Percentiles rank a stretch among this genome's conserved stretches.
phyloP scores from a whole-genome alignment of 805 yeast genomes.

The Schizosaccharomyces octosporus region DNA sequence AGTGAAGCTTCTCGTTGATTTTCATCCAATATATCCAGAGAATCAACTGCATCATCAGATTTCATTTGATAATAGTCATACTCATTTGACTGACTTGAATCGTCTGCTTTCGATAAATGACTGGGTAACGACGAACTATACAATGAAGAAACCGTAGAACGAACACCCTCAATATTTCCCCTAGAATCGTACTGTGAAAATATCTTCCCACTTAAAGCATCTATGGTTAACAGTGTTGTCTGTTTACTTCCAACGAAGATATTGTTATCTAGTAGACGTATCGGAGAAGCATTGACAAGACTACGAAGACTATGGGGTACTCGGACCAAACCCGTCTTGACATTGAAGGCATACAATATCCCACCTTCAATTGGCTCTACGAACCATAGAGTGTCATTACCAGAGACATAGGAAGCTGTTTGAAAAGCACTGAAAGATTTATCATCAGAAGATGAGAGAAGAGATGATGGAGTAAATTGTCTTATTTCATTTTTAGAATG shows the following conservation, averaged over 20 bases:
- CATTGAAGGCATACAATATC: constrained; percentile 52
- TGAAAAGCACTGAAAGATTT: too few relatives aligned
- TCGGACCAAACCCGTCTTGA: constrained; percentile 39
- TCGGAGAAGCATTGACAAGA: constrained; percentile 63
- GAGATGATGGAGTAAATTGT: background rate
- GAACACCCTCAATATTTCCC: background rate
- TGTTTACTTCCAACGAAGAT: constrained; percentile 67
- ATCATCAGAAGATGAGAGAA: background rate
- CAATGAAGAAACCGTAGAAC: background rate
- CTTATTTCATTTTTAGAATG: background rate
- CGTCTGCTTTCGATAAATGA: background rate
- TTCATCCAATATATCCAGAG: constrained; percentile 4
- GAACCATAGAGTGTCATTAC: constrained; percentile 14
- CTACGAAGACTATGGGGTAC: constrained; percentile 61
- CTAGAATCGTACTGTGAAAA: constrained; percentile 15
- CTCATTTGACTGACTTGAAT: background rate
- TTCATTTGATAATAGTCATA: background rate
- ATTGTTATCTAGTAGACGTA: constrained; percentile 54
- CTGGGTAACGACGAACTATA: too few relatives aligned
- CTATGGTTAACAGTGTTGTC: constrained; percentile 50
- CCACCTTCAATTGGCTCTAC: constrained; percentile 85
- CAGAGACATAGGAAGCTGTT: background rate
- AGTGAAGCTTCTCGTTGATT: constrained; percentile 3
- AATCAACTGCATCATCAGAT: background rate
- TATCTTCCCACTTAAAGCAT: constrained; percentile 51